phyloP scores from a whole-genome alignment of 1,284 basidiomycete species.

The Tetrapyrgos nigripes region DNA sequence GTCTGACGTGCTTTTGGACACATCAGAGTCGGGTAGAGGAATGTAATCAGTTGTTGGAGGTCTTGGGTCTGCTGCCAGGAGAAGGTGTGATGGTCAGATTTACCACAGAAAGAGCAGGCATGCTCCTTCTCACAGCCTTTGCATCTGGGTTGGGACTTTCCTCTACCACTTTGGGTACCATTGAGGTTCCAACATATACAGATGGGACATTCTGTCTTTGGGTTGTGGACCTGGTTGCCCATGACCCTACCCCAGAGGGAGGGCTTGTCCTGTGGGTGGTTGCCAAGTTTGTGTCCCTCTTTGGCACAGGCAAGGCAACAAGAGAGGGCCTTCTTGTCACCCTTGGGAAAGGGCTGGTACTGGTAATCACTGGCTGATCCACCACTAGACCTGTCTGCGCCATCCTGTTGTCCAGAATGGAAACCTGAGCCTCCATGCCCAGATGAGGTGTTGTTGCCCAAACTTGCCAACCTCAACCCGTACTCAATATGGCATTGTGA shows the following conservation, averaged over 20 bases:
- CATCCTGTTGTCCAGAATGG: background rate
- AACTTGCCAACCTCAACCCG: no score
- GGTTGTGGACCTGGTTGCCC: background rate
- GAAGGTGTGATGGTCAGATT: background rate
- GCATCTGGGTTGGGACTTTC: background rate
- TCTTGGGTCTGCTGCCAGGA: background rate
- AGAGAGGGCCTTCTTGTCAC: background rate
- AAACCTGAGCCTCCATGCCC: background rate
- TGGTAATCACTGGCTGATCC: no score
- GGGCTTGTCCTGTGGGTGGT: no score
- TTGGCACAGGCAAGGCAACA: constrained; percentile 9
- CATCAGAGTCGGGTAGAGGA: background rate
- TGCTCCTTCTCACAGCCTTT: background rate
- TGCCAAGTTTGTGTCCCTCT: no score
- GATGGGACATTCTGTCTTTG: background rate
- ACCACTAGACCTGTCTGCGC: background rate
- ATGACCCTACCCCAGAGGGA: no score
- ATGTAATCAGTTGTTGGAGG: background rate
- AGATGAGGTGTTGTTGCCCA: background rate
- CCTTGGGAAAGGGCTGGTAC: constrained; percentile 1
- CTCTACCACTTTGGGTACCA: background rate
- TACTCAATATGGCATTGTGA: background rate
- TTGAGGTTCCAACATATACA: constrained; percentile 3
- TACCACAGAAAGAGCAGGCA: constrained; percentile 3
- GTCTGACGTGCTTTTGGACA: no score